Evolutionary conservation across 2,329 filamentous ascomycete species (phyloP).

Genomic region (Remersonia thermophila): DNA sequence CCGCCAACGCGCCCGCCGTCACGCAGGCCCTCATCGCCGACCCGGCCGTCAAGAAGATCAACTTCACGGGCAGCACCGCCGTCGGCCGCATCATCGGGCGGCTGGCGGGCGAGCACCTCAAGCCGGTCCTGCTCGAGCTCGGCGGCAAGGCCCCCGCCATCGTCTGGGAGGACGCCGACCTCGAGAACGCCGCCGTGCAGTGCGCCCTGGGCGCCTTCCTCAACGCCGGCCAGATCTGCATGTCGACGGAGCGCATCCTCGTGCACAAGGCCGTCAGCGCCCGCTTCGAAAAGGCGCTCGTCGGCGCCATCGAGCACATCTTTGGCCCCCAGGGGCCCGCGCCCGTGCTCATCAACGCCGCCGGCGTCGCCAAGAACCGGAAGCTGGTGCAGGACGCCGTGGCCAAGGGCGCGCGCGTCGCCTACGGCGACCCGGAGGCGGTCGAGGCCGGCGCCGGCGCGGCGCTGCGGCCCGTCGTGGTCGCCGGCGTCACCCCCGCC

Average conservation of each 20-base stretch:
- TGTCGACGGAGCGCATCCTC: constrained; percentile 66
- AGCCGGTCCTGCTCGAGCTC: constrained; percentile 69
- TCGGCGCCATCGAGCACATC: constrained; percentile 27
- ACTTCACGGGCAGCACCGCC: constrained; percentile 68
- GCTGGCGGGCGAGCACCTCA: constrained; percentile 59
- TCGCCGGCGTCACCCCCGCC: constrained; percentile 46
- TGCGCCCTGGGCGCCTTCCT: constrained; percentile 61
- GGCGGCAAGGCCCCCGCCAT: constrained; percentile 74
- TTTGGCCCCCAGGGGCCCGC: constrained; percentile 47
- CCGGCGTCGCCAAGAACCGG: constrained; percentile 53
- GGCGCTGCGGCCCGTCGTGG: constrained; percentile 44
- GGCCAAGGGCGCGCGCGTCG: constrained; percentile 48
- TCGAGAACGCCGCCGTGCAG: constrained; percentile 56
- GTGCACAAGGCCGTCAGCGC: constrained; percentile 37
- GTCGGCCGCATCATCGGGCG: constrained; percentile 63
- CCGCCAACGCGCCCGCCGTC: constrained; percentile 53
- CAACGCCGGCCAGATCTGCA: constrained; percentile 71
- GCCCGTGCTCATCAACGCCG: constrained; percentile 57
- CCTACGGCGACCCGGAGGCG: constrained; percentile 27
- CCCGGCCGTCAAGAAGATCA: constrained; percentile 62
- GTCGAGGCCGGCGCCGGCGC: constrained; percentile 18
- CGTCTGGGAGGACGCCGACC: constrained; percentile 67
- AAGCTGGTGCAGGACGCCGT: constrained; percentile 55
- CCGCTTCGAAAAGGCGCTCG: constrained; percentile 35
- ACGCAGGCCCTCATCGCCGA: constrained; percentile 57